Evolutionary conservation across 78 protist species (phyloP), one percentile per base, ranked within the genome.

Genomic region (Dictyostelium capitatum): DNA sequence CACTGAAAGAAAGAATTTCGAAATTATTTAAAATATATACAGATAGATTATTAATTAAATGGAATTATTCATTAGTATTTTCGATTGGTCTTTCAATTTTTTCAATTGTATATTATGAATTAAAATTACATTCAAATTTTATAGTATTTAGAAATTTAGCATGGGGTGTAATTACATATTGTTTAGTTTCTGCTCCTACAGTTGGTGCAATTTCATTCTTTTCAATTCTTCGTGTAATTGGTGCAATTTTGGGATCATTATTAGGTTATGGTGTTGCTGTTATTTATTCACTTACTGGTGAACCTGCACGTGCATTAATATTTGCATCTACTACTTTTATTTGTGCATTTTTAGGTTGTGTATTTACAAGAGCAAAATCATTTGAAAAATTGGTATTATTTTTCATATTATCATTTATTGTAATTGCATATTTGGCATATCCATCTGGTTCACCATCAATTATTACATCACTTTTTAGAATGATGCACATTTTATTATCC

Each of bases 91-190:
- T 82, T 17, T 43, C 53, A 20, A 30, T 70, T 7, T 53, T 70
- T 11, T 82, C 90, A 11, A 28, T 82, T n/a, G 73, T 28, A 7
- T 82, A 82, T 32, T 70, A 50, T 20, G 90, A 82, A 32, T n/a
- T 82, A 8, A 70, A 20, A 15, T 50, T 15, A 15, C 74, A 82
- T 25, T 37, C 46, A 20, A 11, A 30, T 32, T 82, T 70, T 53
- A 82, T 82, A 37, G n/a, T 82, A n/a, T 82, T 82, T 70, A 37
- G 80, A 70, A 82, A 82, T 15, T 47, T 70, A 17, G 65, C 46
- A 9, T 82, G 90, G 90, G 47, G 47, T 1, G 90, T 82, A 4
- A 82, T 64, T 54, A 82, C 90, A 0, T 82, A 67, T 53, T 43
- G 47, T 2, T 30, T 70, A 28, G 80, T 82, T 2, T 37, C n/a